Conservation (phyloP, 2,329 filamentous ascomycete species). For the Lomentospora prolificans region DNA sequence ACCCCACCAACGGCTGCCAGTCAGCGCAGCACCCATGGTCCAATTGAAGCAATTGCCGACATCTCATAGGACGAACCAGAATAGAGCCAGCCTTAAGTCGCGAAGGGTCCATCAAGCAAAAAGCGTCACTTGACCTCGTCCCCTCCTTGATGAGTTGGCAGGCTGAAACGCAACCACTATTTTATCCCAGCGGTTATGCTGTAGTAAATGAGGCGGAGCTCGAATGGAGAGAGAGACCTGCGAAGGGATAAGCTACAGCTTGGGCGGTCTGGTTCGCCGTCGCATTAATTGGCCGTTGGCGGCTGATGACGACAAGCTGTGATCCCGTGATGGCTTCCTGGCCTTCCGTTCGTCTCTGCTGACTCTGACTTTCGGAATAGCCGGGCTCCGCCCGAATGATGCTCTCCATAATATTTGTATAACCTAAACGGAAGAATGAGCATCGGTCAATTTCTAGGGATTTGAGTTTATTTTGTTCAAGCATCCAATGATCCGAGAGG, state of each 20-base stretch:
- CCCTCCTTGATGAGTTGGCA: background rate
- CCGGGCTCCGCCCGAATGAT: too few relatives aligned
- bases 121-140: background rate
- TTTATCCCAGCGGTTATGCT: background rate
- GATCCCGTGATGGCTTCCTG: background rate
- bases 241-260: background rate
- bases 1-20: too few relatives aligned
- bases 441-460: too few relatives aligned
- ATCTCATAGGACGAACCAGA: background rate
- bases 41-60: background rate
- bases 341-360: background rate
- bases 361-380: too few relatives aligned
- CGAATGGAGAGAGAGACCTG: background rate
- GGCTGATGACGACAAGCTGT: background rate
- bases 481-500: too few relatives aligned
- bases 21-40: too few relatives aligned
- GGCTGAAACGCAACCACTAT: slow-evolving; percentile 1
- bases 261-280: background rate
- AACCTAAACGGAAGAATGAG: too few relatives aligned
- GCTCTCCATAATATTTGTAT: too few relatives aligned
- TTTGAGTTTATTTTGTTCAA: too few relatives aligned
- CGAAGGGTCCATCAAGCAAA: background rate
- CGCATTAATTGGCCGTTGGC: background rate
- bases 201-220: background rate
- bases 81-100: background rate